Percentiles rank a stretch among this genome's conserved stretches.
Conservation (phyloP, 78 protist species). For the Dictyostelium intermedium region DNA sequence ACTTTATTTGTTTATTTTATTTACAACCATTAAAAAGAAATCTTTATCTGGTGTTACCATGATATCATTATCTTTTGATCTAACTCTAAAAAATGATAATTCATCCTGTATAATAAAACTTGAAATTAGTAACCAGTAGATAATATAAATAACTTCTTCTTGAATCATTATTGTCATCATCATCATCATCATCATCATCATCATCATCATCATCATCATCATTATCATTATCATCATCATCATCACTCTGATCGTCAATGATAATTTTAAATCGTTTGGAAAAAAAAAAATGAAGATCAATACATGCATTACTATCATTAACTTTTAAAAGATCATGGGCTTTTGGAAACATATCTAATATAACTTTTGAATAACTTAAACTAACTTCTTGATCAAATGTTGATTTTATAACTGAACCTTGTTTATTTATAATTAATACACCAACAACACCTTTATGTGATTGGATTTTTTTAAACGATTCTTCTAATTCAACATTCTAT, state of each 20-base stretch:
- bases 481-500: constrained; percentile 25
- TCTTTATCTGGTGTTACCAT: constrained; percentile 70
- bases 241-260: too few species aligned
- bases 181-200: too few species aligned
- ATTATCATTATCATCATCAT: too few species aligned
- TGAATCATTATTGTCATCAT: too few species aligned
- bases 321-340: constrained; percentile 22
- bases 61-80: constrained; percentile 69
- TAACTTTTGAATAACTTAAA: constrained; percentile 21
- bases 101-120: constrained; percentile 6
- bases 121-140: not conserved
- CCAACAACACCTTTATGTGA: constrained; percentile 70
- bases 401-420: constrained; percentile 52
- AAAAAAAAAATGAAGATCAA: not conserved
- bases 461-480: constrained; percentile 58
- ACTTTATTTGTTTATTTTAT: constrained; percentile 24
- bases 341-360: constrained; percentile 43
- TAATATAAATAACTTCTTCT: too few species aligned
- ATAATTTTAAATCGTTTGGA: not conserved
- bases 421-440: constrained; percentile 43
- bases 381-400: constrained; percentile 50
- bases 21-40: constrained; percentile 51
- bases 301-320: constrained; percentile 15
- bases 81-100: constrained; percentile 73
- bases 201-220: too few species aligned